These are phyloP conservation scores for Annona cherimola DNA, from an alignment of 164 flowering plant species.

Conservation along the genomic window DNA sequence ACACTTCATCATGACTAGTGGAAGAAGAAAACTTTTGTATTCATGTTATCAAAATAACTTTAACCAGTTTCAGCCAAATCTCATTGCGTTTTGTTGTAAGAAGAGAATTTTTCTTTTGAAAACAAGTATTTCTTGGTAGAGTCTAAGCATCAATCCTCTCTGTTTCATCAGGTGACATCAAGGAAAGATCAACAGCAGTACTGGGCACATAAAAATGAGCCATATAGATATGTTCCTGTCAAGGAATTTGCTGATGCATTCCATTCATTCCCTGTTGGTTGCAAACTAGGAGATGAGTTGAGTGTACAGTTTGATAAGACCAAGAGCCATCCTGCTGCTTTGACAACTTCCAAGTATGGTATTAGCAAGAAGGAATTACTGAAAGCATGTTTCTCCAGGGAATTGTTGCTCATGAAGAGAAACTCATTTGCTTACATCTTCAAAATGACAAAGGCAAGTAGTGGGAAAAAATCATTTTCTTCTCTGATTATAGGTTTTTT, in stretches of 20 bases:
- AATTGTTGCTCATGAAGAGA: constrained; percentile 40
- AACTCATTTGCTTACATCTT: constrained; percentile 35
- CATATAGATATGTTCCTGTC: constrained; percentile 33
- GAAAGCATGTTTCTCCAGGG: constrained; percentile 36
- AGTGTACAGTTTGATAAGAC: constrained; percentile 32
- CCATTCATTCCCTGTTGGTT: constrained; percentile 50
- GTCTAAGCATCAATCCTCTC: background rate
- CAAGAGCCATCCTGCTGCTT: constrained; percentile 41
- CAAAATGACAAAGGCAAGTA: constrained; percentile 32
- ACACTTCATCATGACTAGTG: background rate
- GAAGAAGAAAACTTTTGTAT: background rate
- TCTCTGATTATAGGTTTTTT: background rate
- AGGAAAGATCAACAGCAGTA: constrained; percentile 48
- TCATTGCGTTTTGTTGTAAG: background rate
- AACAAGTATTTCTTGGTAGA: background rate
- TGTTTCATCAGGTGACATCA: constrained; percentile 35
- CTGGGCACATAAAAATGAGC: constrained; percentile 29
- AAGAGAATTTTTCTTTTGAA: background rate
- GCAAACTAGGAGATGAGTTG: constrained; percentile 26
- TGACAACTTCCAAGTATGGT: constrained; percentile 36
- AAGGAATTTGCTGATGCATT: constrained; percentile 42
- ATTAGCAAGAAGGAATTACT: constrained; percentile 44
- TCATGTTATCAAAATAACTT: background rate
- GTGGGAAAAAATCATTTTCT: background rate
- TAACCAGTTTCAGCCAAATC: background rate